Evolutionary conservation across 441 rosid genomes (phyloP), one percentile per base, ranked within the genome.

Genomic region (Pelargonium exstipulatum): DNA sequence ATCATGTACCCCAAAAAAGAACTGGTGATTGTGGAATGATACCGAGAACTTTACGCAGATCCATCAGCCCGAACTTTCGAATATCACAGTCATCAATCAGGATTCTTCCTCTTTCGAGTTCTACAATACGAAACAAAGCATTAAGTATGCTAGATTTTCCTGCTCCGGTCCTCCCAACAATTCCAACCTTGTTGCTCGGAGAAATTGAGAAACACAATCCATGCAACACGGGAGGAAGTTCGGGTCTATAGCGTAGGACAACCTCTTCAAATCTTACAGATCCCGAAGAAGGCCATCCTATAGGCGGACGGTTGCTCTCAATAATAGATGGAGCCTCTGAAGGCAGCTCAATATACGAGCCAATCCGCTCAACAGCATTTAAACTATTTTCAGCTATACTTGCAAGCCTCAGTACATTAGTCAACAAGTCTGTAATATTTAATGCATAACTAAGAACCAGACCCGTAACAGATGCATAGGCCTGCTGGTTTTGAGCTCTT

Each of bases 121-220:
- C 97, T 45, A 90, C 98, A 67, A 92, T 90, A 35, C 98, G 82
- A 67, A 92, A 92, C 69, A 92, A 85, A 7, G 98, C 84, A 86
- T 92, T 92, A 62, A 92, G 75, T 85, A 92, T 89, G 80, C 98
- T 92, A 71, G 97, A 90, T 76, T 92, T 92, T 64, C 98, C 98
- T 32, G 98, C 98, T 7, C 98, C 98, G 9, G 98, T 92, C 77
- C 98, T 89, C 76, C 98, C 98, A 64, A 90, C 98, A 64, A 92
- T 85, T 55, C 97, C 98, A 35, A 92, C 84, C 82, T 92, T 92
- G 72, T 90, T 91, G 70, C 84, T 84, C 3, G 98, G 92, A 78
- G 85, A 79, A 69, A 92, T 74, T 20, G 78, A 64, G 75, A 92
- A 92, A 4, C 92, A 89, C 70, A 92, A 72, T 67, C 84, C 97